Conservation (phyloP, 495 filamentous ascomycete species). For the Lasiosphaeris hirsuta region DNA sequence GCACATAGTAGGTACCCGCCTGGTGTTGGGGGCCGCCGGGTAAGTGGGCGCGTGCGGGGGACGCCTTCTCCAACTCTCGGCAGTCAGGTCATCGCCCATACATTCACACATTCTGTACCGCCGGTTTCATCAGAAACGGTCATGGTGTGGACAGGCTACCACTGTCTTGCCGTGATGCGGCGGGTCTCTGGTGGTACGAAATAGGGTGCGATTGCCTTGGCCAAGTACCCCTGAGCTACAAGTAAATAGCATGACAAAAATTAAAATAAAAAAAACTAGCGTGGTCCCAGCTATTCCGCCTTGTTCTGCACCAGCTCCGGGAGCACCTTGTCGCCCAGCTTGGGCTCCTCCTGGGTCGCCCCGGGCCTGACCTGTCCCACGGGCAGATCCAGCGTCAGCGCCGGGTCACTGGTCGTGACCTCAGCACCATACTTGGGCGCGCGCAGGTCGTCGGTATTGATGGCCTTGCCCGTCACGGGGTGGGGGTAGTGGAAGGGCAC, state of each 20-base stretch:
- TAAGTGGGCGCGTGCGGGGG: slow-evolving; percentile 17
- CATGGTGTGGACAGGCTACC: too few species aligned
- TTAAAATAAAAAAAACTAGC: neutral
- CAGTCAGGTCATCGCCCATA: slow-evolving; percentile 15
- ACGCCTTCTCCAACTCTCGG: slow-evolving; percentile 20
- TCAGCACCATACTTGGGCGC: slow-evolving; percentile 46
- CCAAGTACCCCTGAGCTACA: neutral
- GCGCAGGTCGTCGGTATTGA: slow-evolving; percentile 44
- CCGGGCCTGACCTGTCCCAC: slow-evolving; percentile 37
- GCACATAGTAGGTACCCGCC: neutral
- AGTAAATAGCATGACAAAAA: neutral
- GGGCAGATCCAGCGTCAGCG: slow-evolving; percentile 43
- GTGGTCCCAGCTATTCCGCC: neutral
- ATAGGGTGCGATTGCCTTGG: neutral
- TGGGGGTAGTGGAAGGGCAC: slow-evolving; percentile 56
- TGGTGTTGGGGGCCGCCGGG: slow-evolving; percentile 1
- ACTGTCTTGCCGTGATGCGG: too few species aligned
- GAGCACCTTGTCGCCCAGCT: slow-evolving; percentile 36
- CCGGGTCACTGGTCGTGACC: slow-evolving; percentile 32
- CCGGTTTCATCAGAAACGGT: too few species aligned
- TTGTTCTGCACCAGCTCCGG: slow-evolving; percentile 38
- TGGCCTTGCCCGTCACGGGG: slow-evolving; percentile 47
- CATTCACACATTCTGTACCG: too few species aligned
- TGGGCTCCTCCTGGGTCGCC: slow-evolving; percentile 25
- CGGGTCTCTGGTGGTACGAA: slow-evolving; percentile 3